Conservation (phyloP, 2,329 filamentous ascomycete genomes). For the Penicillium capsulatum region DNA sequence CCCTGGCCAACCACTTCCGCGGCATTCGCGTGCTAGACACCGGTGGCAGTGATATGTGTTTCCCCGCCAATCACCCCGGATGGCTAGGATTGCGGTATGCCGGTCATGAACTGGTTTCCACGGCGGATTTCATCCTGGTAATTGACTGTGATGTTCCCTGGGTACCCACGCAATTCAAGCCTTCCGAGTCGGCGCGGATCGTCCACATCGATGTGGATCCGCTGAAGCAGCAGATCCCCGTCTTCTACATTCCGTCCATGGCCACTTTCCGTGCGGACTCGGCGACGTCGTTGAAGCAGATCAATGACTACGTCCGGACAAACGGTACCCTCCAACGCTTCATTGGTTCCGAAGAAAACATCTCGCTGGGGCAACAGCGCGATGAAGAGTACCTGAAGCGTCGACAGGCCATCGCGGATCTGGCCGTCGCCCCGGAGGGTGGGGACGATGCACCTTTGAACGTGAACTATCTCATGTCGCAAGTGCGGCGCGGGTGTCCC, state of each 20-base stretch:
- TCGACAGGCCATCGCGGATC: conserved; percentile 56
- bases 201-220: conserved; percentile 65
- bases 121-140: conserved; percentile 79
- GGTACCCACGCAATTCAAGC: conserved; percentile 73
- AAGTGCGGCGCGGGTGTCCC: conserved; percentile 56
- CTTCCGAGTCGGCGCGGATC: conserved; percentile 54
- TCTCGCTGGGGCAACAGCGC: conserved; percentile 52
- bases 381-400: conserved; percentile 56
- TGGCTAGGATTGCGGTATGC: conserved; percentile 71
- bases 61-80: conserved; percentile 46
- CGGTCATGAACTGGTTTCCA: conserved; percentile 65
- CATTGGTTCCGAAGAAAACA: conserved; percentile 40
- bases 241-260: conserved; percentile 66
- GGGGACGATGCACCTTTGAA: conserved; percentile 60
- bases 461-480: conserved; percentile 54
- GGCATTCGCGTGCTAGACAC: conserved; percentile 51
- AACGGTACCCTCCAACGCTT: conserved; percentile 44
- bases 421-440: conserved; percentile 50
- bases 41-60: conserved; percentile 52
- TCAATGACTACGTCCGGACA: conserved; percentile 58
- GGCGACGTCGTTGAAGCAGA: conserved; percentile 62
- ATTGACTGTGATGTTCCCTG: conserved; percentile 89
- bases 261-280: conserved; percentile 65
- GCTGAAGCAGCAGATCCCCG: conserved; percentile 67
- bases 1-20: conserved; percentile 45